Percentiles rank a stretch among this genome's conserved stretches.
phyloP scores from a whole-genome alignment of 2,329 filamentous ascomycete genomes.

The Xylaria sp. region DNA sequence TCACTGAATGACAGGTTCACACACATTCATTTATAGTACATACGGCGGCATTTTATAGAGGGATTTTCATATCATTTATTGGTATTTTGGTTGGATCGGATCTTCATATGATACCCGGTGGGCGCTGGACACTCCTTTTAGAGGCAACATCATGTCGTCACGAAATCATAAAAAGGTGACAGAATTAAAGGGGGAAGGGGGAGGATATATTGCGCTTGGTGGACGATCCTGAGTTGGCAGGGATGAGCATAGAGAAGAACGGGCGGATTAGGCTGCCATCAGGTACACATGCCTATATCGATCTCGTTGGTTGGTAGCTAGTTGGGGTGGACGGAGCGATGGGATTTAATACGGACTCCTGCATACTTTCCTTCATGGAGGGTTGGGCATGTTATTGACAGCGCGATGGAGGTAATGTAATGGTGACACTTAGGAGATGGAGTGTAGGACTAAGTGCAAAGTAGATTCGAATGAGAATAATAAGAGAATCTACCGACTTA shows the following conservation, averaged over 20 bases:
- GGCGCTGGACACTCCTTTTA: conserved; percentile 34
- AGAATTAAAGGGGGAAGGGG: neutral
- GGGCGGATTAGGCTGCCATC: conserved; percentile 19
- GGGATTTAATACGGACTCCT: conserved; percentile 29
- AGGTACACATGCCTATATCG: conserved; percentile 32
- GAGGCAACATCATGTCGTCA: conserved; percentile 3
- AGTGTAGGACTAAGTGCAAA: neutral
- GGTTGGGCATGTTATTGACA: neutral
- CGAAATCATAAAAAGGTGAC: conserved; percentile 6
- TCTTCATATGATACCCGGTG: conserved; percentile 37
- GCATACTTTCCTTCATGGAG: neutral
- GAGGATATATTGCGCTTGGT: neutral
- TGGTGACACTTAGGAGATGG: neutral
- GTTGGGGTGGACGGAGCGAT: conserved; percentile 8
- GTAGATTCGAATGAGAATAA: conserved; percentile 6
- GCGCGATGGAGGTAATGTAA: conserved; percentile 21
- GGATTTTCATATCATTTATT: conserved; percentile 10
- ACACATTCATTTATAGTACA: conserved; percentile 27
- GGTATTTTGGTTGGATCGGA: neutral
- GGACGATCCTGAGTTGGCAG: neutral
- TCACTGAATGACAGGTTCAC: conserved; percentile 15
- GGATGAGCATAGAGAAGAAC: neutral
- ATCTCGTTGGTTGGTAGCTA: conserved; percentile 10
- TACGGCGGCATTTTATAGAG: conserved; percentile 17
- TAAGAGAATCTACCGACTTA: neutral